Base-by-base conservation (phyloP, 2,329 filamentous ascomycete species). In the Aspergillus oerlinghausenensis region DNA sequence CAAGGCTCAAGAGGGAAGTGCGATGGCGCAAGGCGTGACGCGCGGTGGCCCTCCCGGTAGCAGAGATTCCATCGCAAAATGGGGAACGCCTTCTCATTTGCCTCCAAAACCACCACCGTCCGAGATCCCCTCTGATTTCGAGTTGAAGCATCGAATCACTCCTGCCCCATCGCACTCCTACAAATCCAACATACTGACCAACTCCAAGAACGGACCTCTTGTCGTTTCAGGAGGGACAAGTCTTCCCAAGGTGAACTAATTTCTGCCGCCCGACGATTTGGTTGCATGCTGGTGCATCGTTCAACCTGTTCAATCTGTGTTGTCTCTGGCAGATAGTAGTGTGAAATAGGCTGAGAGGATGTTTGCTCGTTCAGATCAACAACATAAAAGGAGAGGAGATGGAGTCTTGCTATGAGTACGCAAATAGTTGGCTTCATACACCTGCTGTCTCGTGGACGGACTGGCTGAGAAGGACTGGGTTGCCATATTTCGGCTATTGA, bases 21-120 rank as follows among this genome's bases (percentile, higher is more conserved):
- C 62, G 11, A 51, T 57, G 25, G 57, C 35, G n/a, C 55, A 59
- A 38, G 63, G 57, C 50, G 23, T 63, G 49, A 45, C 57, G 51
- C 70, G 68, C 29, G 58, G 54, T 28, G 55, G 62, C 45, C 55
- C 64, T 42, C 49, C 65, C 38, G 60, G 65, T 19, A 60, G 61
- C 23, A 70, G 71, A 54, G 73, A 75, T 55, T 77, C 76, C 7
- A 76, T 78, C 50, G 72, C 78, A 6, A 80, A 79, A 70, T 80
- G 78, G 74, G 77, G 78, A n/a, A 79, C 77, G 0, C 78, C 78
- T 7, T 73, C 78, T 29, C 77, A 80, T 64, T 70, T 80, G 23
- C 78, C 78, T 28, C 78, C 77, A 17, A 80, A 80, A 65, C 78
- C 78, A 21, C 78, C 78, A n/a, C 78, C 78, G 32, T 78, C 77